phyloP scores from a whole-genome alignment of 768 basidiomycete genomes.

The Royoungia palumana region DNA sequence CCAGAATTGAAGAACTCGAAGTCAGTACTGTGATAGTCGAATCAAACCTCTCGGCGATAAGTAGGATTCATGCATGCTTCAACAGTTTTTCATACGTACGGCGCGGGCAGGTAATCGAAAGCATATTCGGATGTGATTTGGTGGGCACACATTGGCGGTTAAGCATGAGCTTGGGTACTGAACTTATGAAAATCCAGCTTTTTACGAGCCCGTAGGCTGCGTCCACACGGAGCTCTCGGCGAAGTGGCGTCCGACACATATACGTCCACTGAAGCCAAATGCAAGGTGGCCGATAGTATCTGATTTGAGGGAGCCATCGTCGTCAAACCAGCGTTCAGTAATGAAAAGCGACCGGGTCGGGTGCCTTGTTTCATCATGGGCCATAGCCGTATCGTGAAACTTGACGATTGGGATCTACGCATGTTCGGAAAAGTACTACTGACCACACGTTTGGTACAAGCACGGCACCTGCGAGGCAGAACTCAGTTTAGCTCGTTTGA shows the following conservation, averaged over 20 bases:
- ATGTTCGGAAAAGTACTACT: background rate
- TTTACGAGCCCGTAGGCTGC: no score
- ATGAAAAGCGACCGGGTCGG: constrained; percentile 1
- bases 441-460: constrained; percentile 6
- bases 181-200: no score
- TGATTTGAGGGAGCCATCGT: background rate
- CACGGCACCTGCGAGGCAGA: background rate
- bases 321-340: constrained; percentile 5
- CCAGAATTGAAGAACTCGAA: no score
- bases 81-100: no score
- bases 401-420: background rate
- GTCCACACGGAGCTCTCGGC: constrained; percentile 12
- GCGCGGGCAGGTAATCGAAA: no score
- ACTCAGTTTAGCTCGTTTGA: no score
- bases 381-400: constrained; percentile 11
- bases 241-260: constrained; percentile 19
- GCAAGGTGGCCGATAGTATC: constrained; percentile 2
- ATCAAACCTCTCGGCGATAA: no score
- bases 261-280: constrained; percentile 25
- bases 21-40: no score
- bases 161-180: no score
- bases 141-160: no score
- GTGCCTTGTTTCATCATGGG: constrained; percentile 8
- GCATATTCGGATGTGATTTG: no score
- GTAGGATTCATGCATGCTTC: no score